Percentiles rank a stretch among this genome's conserved stretches.
Conservation (phyloP, 2,329 filamentous ascomycete species). For the Fusarium haematococcum region DNA sequence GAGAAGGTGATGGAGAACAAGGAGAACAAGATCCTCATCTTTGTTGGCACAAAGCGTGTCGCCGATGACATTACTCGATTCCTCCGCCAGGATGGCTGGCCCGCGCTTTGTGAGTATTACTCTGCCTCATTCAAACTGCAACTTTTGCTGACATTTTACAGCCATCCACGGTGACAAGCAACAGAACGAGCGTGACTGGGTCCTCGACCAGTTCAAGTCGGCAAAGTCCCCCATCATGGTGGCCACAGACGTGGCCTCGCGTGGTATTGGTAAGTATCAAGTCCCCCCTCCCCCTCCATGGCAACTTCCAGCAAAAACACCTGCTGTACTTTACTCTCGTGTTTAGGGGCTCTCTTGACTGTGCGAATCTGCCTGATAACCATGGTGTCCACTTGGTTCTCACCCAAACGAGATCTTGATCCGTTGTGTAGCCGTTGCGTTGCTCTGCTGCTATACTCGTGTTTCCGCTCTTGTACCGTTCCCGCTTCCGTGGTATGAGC, state of each 20-base stretch:
- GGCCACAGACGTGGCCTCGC: conserved; percentile 98
- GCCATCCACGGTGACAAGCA: conserved; percentile 99
- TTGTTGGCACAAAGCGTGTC: conserved; percentile 93
- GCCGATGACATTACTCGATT: conserved; percentile 98
- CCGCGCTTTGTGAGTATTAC: conserved; percentile 82
- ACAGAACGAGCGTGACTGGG: conserved; percentile 99
- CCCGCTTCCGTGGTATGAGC: conserved; percentile 75
- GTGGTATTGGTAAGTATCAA: conserved; percentile 99
- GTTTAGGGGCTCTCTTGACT: conserved; percentile 88
- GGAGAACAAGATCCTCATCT: conserved; percentile 94
- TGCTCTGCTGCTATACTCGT: conserved; percentile 77
- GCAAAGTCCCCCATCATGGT: conserved; percentile 99
- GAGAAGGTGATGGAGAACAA: conserved; percentile 99
- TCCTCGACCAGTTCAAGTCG: conserved; percentile 99
- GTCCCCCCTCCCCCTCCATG: conserved; percentile 57
- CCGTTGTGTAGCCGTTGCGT: conserved; percentile 52
- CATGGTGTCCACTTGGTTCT: conserved; percentile 85
- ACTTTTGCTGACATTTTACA: conserved; percentile 57
- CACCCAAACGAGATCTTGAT: conserved; percentile 86
- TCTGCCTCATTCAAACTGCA: conserved; percentile 47
- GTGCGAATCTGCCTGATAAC: conserved; percentile 92
- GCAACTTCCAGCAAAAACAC: conserved; percentile 68
- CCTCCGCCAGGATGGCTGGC: conserved; percentile 97
- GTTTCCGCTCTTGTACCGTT: conserved; percentile 79
- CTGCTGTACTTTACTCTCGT: conserved; percentile 90